phyloP scores from a whole-genome alignment of 805 yeast species.

The Yarrowia alimentaria region DNA sequence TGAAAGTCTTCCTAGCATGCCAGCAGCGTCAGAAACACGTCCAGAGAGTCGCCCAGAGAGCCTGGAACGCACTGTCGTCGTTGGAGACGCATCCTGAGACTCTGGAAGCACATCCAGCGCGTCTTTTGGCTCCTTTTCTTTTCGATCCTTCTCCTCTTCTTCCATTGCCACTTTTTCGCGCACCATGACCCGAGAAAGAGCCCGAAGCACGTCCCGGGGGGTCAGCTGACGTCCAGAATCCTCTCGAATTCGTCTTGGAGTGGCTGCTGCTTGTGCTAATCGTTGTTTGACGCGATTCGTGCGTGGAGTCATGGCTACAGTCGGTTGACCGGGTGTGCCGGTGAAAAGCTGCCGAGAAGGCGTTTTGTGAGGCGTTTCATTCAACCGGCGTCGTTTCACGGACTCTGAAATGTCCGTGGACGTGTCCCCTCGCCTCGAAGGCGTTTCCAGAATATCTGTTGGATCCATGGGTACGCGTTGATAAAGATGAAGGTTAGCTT shows the following conservation, averaged over 20 bases:
- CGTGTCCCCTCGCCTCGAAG: neutral
- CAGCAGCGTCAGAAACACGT: neutral
- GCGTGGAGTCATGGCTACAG: conserved; percentile 14
- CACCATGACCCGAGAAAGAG: conserved; percentile 33
- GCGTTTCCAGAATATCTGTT: conserved; percentile 7
- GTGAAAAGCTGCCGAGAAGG: neutral
- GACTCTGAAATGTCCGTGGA: neutral
- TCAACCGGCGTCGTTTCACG: conserved; percentile 14
- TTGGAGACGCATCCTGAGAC: neutral
- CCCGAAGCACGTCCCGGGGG: conserved; percentile 32
- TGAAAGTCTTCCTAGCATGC: neutral
- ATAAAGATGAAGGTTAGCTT: too few relatives aligned
- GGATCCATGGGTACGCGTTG: conserved; percentile 9
- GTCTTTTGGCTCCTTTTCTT: neutral
- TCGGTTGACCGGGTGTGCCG: neutral
- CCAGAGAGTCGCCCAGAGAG: conserved; percentile 1
- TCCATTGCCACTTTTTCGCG: conserved; percentile 26
- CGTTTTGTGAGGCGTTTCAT: conserved; percentile 16
- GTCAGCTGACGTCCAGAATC: conserved; percentile 22
- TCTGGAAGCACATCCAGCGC: too few relatives aligned
- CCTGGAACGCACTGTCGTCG: neutral
- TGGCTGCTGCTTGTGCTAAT: conserved; percentile 27
- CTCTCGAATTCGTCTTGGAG: conserved; percentile 31
- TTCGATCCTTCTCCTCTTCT: neutral
- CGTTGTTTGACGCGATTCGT: conserved; percentile 24